Conservation (phyloP, 2,329 filamentous ascomycete genomes). For the Falciphora oryzae region DNA sequence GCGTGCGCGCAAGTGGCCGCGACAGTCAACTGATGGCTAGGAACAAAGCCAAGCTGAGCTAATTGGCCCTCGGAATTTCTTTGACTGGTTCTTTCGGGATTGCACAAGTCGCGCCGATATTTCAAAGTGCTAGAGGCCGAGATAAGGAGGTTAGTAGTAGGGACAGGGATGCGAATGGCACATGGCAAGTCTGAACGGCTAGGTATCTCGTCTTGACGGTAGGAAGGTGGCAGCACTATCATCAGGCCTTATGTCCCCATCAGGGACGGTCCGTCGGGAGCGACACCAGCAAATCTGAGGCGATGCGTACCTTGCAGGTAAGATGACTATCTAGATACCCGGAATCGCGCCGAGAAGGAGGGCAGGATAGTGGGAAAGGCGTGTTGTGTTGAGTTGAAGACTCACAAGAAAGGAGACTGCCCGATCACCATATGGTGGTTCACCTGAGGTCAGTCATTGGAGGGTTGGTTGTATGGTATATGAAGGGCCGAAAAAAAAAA, state of each 20-base stretch:
- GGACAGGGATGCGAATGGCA: background rate
- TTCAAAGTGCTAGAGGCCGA: background rate
- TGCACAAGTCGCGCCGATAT: too few species aligned
- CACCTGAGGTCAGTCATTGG: background rate
- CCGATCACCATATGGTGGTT: background rate
- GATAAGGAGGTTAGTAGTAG: background rate
- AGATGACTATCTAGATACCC: background rate
- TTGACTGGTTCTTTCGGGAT: background rate
- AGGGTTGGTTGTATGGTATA: background rate
- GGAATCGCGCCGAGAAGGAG: too few species aligned
- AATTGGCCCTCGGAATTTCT: background rate
- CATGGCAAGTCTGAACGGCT: background rate
- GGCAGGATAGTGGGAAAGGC: background rate
- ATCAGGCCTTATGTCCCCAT: background rate
- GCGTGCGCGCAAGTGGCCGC: background rate
- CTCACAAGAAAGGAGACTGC: background rate
- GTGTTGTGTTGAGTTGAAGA: background rate
- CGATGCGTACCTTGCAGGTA: background rate
- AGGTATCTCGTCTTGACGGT: background rate
- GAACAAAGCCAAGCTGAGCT: background rate
- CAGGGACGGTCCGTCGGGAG: background rate
- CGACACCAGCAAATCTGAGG: background rate
- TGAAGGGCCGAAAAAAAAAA: background rate
- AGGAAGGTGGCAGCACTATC: background rate
- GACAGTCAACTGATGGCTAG: background rate